Evolutionary conservation across 495 filamentous ascomycete species (phyloP).

Genomic region (Penicillium psychrofluorescens): DNA sequence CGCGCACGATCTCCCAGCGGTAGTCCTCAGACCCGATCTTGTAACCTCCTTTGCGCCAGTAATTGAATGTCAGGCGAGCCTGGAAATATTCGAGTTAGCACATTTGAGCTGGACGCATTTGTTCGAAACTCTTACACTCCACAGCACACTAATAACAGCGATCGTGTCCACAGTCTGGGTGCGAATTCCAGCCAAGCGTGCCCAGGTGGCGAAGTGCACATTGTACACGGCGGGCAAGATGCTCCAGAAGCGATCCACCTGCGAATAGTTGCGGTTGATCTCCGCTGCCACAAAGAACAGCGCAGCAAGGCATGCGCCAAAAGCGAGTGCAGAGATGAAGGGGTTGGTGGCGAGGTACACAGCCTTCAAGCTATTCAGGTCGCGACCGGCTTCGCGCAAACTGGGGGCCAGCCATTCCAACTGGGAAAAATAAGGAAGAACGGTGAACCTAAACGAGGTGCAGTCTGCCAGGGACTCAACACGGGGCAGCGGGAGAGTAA

Average conservation of each 20-base stretch:
- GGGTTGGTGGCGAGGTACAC: constrained; percentile 88
- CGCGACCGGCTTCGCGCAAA: constrained; percentile 49
- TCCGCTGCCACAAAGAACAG: constrained; percentile 70
- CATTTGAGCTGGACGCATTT: background rate
- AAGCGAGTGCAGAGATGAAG: constrained; percentile 63
- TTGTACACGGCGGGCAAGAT: constrained; percentile 82
- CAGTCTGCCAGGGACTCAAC: constrained; percentile 63
- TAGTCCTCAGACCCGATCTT: constrained; percentile 86
- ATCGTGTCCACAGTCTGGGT: constrained; percentile 67
- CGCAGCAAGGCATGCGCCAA: constrained; percentile 59
- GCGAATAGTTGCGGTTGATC: constrained; percentile 85
- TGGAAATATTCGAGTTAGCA: constrained; percentile 18
- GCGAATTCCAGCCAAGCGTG: constrained; percentile 65
- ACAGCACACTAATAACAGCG: constrained; percentile 60
- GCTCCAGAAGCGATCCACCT: constrained; percentile 90
- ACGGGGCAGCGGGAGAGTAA: constrained; percentile 51
- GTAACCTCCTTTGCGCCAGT: constrained; percentile 95
- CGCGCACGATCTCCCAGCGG: constrained; percentile 61
- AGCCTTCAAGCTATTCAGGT: constrained; percentile 46
- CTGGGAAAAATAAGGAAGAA: constrained; percentile 72
- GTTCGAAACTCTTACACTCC: constrained; percentile 59
- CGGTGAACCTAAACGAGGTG: constrained; percentile 61
- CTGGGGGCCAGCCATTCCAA: constrained; percentile 62
- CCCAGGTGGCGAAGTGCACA: constrained; percentile 78
- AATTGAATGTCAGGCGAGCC: constrained; percentile 87